Percentiles rank a stretch among this genome's conserved stretches.
These are phyloP conservation scores for Strigomonas culicis DNA, from an alignment of 208 protist species.

Conservation along the genomic window DNA sequence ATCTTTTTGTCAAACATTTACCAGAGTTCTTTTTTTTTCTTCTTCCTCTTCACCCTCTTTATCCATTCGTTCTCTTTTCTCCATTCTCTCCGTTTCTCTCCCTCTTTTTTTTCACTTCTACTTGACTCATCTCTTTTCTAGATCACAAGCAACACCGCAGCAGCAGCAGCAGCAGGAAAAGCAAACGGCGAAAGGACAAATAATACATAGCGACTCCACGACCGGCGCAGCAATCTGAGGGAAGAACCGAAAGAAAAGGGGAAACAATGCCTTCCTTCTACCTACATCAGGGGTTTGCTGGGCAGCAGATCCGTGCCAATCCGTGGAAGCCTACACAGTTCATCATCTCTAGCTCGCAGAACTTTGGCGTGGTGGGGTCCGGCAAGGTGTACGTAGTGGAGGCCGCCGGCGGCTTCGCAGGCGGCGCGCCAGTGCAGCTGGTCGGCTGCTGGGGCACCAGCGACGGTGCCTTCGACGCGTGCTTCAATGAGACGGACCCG, in stretches of 20 bases:
- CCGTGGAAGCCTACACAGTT: slow-evolving; percentile 81
- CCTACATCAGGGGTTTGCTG: slow-evolving; percentile 83
- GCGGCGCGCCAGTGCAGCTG: slow-evolving; percentile 47
- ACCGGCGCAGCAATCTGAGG: no score
- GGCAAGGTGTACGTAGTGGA: slow-evolving; percentile 91
- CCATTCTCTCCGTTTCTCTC: slow-evolving; percentile 3
- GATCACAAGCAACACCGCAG: not conserved
- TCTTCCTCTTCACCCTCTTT: not conserved
- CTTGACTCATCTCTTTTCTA: not conserved
- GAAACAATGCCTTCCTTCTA: slow-evolving; percentile 79
- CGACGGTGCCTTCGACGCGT: slow-evolving; percentile 84
- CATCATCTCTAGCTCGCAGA: slow-evolving; percentile 65
- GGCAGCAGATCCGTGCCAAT: slow-evolving; percentile 75
- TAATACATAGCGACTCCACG: no score
- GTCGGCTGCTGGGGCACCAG: slow-evolving; percentile 79
- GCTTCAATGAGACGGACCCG: slow-evolving; percentile 78
- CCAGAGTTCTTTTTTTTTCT: slow-evolving; percentile 1
- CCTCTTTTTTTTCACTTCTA: slow-evolving; percentile 8
- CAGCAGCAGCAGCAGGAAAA: no score
- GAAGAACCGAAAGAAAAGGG: no score
- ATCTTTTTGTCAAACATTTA: not conserved
- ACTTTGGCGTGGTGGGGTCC: slow-evolving; percentile 84
- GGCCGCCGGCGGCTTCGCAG: slow-evolving; percentile 40
- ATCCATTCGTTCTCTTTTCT: slow-evolving; percentile 9
- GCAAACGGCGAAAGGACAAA: no score